Base-by-base conservation (phyloP, 805 yeast genomes). In the Hanseniaspora thailandica region DNA sequence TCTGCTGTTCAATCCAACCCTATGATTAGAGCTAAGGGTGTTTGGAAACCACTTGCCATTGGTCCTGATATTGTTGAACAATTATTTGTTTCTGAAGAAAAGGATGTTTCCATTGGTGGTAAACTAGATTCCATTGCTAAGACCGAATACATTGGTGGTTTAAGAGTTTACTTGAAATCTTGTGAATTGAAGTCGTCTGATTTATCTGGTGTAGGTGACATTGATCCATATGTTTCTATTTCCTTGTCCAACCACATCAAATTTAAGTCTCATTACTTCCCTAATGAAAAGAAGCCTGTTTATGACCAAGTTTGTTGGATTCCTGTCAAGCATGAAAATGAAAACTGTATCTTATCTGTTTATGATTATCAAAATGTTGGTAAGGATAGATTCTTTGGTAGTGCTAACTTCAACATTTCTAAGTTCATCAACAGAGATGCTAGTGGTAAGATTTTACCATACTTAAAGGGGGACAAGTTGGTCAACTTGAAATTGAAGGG, bases 161-260 rank as follows among this genome's bases (percentile, higher is more conserved):
- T 80, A 26, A 76, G 82, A 68, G 61, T 85, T 36, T 80, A 78
- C 60, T 59, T 85, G 47, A 73, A 80, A 55, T 67, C 71, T 33
- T 83, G 81, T 17, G 63, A 63, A 10, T 76, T 77, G 39, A 66
- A 81, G 59, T 69, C 74, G 59, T 57, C 57, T 70, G 64, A 80
- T 59, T 67, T 83, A 59, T 84, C 82, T 59, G 74, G 80, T 15
- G 75, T 83, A 48, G 90, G 93, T 54, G 77, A 75, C 54, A 80
- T 84, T 60, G 89, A 85, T 66, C 93, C 94, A 4, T 84, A 83
- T 60, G 78, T 82, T 38, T 73, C 76, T 55, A 72, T 84, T 9
- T 61, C 76, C 35, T 65, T 78, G 55, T 79, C 81, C 60, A 84
- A 83, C 58, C 76, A 76, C 62, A 61, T 76, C 38, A 73, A 72